Evolutionary conservation across 192 early-diverging fungal genomes (phyloP), one percentile per base, ranked within the genome.

Genomic region (Spizellomyces sp.): DNA sequence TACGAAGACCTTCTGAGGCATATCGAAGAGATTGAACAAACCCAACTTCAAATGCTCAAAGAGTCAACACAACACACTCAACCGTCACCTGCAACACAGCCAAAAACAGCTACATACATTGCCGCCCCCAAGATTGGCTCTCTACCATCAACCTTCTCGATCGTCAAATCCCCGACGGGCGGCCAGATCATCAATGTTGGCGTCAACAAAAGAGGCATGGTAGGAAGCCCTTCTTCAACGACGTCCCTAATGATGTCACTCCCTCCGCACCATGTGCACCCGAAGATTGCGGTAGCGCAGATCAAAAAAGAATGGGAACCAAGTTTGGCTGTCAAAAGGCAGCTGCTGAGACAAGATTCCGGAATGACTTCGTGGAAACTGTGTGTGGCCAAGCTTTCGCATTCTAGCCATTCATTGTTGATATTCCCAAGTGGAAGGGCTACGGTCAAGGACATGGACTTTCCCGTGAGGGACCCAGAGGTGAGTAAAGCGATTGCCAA

Each of bases 221-320:
- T 61, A 41, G n/a, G 17, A 15, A 19, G 21, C 59, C 50, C 50
- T 54, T 54, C 50, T 12, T n/a, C 50, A 19, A 54, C 17, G 50
- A 54, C 50, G 14, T 36, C 27, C 27, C 27, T 36, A 36, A 36
- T 36, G 27, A 36, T 36, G 27, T 3, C 27, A 36, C 27, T 3
- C 27, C 50, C 12, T 54, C 59, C 59, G 17, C 36, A 61, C 42
- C 14, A 36, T 42, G 14, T 61, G 59, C 59, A 42, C 14, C 59
- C 59, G 9, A 61, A 61, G 9, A 42, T 61, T 42, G 59, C 59
- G 14, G 15, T 61, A 14, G 36, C 59, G 9, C 14, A 61, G 22
- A 61, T 61, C 21, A 61, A 61, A 9, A 61, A 42, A 42, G 59
- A 61, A 9, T 61, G 59, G 59, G 59, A 61, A 9, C 59, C 59